A percentile compares a stretch with the other conserved stretches of the same genome.
Evolutionary conservation across 345 rosid species (phyloP).

Genomic region (Ailanthus altissimus): DNA sequence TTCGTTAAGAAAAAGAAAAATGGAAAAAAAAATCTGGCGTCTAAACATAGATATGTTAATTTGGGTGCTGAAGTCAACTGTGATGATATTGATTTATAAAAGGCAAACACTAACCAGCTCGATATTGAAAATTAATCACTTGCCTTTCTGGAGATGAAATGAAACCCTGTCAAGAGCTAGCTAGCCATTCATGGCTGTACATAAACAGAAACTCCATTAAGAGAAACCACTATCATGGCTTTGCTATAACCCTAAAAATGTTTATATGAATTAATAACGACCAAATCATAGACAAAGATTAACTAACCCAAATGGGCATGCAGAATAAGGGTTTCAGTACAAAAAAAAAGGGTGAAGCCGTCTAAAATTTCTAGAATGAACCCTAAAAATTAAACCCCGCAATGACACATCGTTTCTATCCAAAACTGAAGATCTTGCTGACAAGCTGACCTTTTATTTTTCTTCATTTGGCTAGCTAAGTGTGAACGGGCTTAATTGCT

Average conservation of each 20-base stretch:
- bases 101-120: not conserved
- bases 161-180: not conserved
- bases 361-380: not conserved
- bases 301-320: not conserved
- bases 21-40: too few species aligned
- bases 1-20: not conserved
- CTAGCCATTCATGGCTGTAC: not conserved
- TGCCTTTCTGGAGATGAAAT: not conserved
- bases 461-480: slow-evolving; percentile 6
- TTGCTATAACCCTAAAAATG: not conserved
- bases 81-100: too few species aligned
- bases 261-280: not conserved
- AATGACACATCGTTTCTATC: too few species aligned
- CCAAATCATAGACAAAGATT: not conserved
- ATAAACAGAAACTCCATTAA: not conserved
- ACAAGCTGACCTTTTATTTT: not conserved
- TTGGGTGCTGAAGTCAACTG: too few species aligned
- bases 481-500: slow-evolving; percentile 41
- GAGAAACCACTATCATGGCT: not conserved
- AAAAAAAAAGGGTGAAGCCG: not conserved
- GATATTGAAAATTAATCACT: not conserved
- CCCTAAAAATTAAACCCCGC: not conserved
- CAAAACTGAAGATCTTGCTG: not conserved
- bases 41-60: too few species aligned
- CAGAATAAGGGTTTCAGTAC: not conserved